Evolutionary conservation across 306 rosid genomes (phyloP).

Genomic region (Medicago lupulina): DNA sequence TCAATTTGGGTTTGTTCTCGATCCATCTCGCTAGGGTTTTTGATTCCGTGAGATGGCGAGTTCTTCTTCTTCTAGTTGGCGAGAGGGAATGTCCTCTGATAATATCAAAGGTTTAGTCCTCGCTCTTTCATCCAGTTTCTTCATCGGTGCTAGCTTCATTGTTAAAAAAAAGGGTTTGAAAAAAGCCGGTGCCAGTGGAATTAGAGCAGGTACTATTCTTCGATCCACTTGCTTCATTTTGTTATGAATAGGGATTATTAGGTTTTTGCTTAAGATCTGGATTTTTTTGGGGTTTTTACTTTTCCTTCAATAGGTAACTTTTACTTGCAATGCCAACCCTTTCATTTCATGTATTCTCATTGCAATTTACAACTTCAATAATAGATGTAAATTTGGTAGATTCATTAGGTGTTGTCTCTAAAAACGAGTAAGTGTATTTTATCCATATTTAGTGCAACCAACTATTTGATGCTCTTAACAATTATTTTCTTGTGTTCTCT

Average conservation of each 20-base stretch:
- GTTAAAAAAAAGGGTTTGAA: slow-evolving; percentile 91
- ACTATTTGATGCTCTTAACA: background rate
- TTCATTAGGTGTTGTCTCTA: no score
- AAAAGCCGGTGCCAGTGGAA: slow-evolving; percentile 89
- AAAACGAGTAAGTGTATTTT: no score
- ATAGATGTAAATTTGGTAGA: no score
- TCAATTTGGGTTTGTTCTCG: background rate
- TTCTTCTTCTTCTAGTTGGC: slow-evolving; percentile 55
- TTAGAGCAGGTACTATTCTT: slow-evolving; percentile 70
- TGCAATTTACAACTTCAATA: background rate
- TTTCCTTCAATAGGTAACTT: slow-evolving; percentile 1
- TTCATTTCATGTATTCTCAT: background rate
- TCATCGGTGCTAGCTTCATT: slow-evolving; percentile 90
- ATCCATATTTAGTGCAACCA: background rate
- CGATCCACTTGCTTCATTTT: no score
- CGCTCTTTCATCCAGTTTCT: slow-evolving; percentile 84
- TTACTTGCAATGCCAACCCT: slow-evolving; percentile 4
- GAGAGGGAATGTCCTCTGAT: slow-evolving; percentile 85
- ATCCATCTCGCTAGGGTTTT: slow-evolving; percentile 48
- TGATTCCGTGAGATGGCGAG: slow-evolving; percentile 41
- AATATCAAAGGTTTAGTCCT: slow-evolving; percentile 77
- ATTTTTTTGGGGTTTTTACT: slow-evolving; percentile 15
- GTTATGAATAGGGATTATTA: background rate
- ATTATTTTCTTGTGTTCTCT: background rate
- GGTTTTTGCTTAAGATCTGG: slow-evolving; percentile 39